Base-by-base conservation (phyloP, 768 basidiomycete genomes). In the Roridomyces roridus region DNA sequence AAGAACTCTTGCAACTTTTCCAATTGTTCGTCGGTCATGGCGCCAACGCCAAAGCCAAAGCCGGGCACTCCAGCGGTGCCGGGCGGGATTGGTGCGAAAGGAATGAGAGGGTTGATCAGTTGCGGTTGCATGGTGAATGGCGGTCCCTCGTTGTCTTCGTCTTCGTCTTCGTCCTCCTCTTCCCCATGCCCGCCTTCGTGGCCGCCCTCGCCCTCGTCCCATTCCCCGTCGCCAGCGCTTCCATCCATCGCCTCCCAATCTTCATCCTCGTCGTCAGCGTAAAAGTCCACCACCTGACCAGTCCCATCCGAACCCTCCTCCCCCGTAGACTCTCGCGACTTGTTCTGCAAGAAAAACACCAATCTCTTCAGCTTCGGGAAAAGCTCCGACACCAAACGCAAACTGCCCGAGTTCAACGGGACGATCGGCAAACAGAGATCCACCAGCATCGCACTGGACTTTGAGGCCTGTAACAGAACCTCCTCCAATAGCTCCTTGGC, bases 301-400 rank as follows among this genome's bases (percentile, higher is more conserved):
- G 7, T 6, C 17, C n/a, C 31, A 34, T 23, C 10, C 24, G 28
- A 10, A 21, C 20, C 28, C n/a, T 14, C 24, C 8, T 5, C 4
- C 11, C 9, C 39, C 17, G 15, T 18, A 12, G 21, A 10, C 10
- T 40, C 39, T 12, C 21, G 18, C n/a, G 39, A 18, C 23, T 24
- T 28, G 39, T 51, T 41, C 14, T 10, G 49, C 24, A 57, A 37
- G 50, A 47, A 51, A 28, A 51, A 42, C 29, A 21, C 15, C 26
- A 57, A 40, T 6, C 23, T 28, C 26, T 51, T 46, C 25, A 57
- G 28, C 18, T 51, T 46, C 7, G 49, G 49, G 25, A 57, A 51
- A 24, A 36, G 5, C 6, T 57, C 37, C 26, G 49, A 24, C 15
- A 51, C 21, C 25, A 57, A 42, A 31, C 49, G 39, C 11, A 57